Evolutionary conservation across 2,329 filamentous ascomycete species (phyloP).

Genomic region (Orbilia blumenaviensis): DNA sequence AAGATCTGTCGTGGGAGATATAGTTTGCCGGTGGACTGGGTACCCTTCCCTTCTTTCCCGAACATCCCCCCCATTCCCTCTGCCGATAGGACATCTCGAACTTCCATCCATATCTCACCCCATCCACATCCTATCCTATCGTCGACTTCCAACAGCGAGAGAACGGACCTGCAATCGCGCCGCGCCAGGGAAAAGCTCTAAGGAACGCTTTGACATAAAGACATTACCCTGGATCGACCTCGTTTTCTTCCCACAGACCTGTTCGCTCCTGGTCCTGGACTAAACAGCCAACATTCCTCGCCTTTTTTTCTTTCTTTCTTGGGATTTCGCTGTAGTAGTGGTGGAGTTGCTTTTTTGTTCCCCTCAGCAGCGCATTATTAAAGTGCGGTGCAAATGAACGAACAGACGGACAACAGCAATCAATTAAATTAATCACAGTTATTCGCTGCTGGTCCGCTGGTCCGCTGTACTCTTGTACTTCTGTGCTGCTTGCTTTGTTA

Average conservation of each 20-base stretch:
- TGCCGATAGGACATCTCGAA: slow-evolving; percentile 6
- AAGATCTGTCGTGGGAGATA: slow-evolving; percentile 18
- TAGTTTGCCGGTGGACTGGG: slow-evolving; percentile 41
- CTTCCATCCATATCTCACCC: too few species aligned
- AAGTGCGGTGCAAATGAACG: too few species aligned
- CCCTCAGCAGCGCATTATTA: too few species aligned
- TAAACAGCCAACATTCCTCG: slow-evolving; percentile 8
- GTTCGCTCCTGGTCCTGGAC: background rate
- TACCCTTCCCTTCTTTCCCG: slow-evolving; percentile 51
- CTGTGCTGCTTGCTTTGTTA: too few species aligned
- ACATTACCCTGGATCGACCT: slow-evolving; percentile 9
- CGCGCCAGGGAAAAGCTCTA: slow-evolving; percentile 6
- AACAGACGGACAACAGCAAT: too few species aligned
- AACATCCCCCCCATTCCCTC: slow-evolving; percentile 18
- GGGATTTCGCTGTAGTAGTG: background rate
- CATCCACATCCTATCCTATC: too few species aligned
- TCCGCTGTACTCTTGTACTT: too few species aligned
- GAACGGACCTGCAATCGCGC: background rate
- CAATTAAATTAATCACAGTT: too few species aligned
- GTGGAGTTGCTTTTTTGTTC: slow-evolving; percentile 15
- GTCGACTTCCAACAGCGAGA: background rate
- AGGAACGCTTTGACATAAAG: slow-evolving; percentile 6
- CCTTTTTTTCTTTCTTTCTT: background rate
- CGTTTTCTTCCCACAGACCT: background rate
- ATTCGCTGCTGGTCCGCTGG: too few species aligned